A percentile compares a stretch with the other conserved stretches of the same genome.
Evolutionary conservation across 2,329 filamentous ascomycete species (phyloP).

Genomic region (Phialophora verrucosa): DNA sequence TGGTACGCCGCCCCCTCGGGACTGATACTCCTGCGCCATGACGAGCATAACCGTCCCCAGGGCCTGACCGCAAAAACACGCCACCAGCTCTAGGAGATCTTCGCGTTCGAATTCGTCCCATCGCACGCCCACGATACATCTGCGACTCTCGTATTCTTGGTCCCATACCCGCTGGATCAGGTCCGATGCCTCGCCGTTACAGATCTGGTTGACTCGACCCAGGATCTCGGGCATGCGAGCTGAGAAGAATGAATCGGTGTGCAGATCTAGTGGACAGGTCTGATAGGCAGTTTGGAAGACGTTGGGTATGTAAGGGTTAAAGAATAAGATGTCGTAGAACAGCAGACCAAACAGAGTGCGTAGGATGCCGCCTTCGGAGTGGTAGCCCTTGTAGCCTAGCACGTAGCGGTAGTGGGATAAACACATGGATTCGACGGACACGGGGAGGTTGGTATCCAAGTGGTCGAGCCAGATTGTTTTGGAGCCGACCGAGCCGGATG

Average conservation of each 20-base stretch:
- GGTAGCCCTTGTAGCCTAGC: constrained; percentile 88
- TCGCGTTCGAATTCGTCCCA: constrained; percentile 79
- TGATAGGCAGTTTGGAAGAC: constrained; percentile 97
- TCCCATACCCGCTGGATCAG: constrained; percentile 73
- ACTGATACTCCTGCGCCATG: constrained; percentile 91
- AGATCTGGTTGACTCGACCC: constrained; percentile 80
- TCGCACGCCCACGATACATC: constrained; percentile 88
- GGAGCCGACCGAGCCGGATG: constrained; percentile 45
- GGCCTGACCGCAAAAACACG: constrained; percentile 78
- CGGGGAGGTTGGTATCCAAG: constrained; percentile 70
- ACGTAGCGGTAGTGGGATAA: constrained; percentile 79
- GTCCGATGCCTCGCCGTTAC: constrained; percentile 74
- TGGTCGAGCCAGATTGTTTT: constrained; percentile 91
- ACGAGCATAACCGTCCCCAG: constrained; percentile 88
- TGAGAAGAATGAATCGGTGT: constrained; percentile 90
- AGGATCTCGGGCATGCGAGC: constrained; percentile 89
- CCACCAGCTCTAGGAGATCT: constrained; percentile 78
- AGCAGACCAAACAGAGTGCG: constrained; percentile 90
- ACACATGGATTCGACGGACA: constrained; percentile 93
- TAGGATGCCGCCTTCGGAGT: constrained; percentile 88
- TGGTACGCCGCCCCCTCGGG: constrained; percentile 84
- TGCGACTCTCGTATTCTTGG: constrained; percentile 70
- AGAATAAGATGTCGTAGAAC: constrained; percentile 90
- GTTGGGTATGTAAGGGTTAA: constrained; percentile 78
- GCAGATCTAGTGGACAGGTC: constrained; percentile 88